These are phyloP conservation scores for Bryum argenteum DNA, from an alignment of 225 moss, liverwort and hornwort species.

Conservation along the genomic window DNA sequence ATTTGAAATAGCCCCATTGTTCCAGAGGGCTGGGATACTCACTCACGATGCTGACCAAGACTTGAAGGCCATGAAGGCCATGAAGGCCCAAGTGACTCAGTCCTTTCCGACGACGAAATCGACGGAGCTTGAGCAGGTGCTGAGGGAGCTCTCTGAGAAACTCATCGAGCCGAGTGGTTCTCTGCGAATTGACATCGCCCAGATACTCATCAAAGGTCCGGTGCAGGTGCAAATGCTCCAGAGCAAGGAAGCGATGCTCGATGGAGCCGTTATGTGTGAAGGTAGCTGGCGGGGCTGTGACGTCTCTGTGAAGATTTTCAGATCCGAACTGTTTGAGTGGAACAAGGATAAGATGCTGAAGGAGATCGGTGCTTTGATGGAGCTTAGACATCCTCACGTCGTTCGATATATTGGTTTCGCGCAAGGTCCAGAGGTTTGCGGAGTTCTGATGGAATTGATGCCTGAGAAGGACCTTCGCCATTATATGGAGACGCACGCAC, in stretches of 20 bases:
- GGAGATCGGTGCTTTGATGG: slow-evolving; percentile 28
- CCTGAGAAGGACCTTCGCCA: slow-evolving; percentile 26
- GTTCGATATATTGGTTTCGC: slow-evolving; percentile 39
- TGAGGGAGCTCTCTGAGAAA: neutral
- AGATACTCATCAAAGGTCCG: neutral
- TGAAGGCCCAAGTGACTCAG: too few species aligned
- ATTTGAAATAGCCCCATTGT: neutral
- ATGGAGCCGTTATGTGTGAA: neutral
- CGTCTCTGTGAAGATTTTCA: slow-evolving; percentile 39
- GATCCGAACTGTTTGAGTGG: slow-evolving; percentile 14
- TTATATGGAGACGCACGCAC: slow-evolving; percentile 30
- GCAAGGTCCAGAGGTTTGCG: slow-evolving; percentile 11
- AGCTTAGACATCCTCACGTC: slow-evolving; percentile 41
- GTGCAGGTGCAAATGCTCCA: neutral
- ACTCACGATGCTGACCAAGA: slow-evolving; percentile 28
- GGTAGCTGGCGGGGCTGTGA: slow-evolving; percentile 30
- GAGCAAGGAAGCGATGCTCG: neutral
- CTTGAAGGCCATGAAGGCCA: slow-evolving; percentile 19
- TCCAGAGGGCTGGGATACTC: too few species aligned
- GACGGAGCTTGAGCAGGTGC: slow-evolving; percentile 28
- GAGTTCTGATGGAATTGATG: slow-evolving; percentile 41
- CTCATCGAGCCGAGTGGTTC: neutral
- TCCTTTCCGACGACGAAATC: neutral
- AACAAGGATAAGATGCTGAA: slow-evolving; percentile 15
- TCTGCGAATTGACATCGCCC: slow-evolving; percentile 17